These are phyloP conservation scores for Marasmius oreades DNA, from an alignment of 1,284 basidiomycete genomes.

Conservation along the genomic window DNA sequence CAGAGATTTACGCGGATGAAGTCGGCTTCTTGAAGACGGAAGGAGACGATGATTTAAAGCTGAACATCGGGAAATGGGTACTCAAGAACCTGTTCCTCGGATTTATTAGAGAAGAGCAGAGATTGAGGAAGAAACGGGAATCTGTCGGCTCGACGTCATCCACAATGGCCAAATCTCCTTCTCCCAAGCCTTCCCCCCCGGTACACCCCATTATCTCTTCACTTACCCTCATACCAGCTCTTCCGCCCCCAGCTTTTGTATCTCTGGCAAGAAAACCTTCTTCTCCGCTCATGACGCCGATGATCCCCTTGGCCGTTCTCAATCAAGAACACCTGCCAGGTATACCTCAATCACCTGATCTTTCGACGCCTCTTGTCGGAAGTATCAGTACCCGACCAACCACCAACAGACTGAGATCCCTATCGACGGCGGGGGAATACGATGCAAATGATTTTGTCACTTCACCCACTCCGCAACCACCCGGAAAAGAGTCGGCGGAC, in stretches of 20 bases:
- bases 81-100: constrained; percentile 69
- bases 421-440: constrained; percentile 16
- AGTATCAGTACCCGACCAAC: neutral
- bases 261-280: constrained; percentile 30
- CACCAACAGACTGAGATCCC: constrained; percentile 17
- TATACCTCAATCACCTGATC: constrained; percentile 29
- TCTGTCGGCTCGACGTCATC: neutral
- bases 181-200: neutral
- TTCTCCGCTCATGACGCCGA: constrained; percentile 52
- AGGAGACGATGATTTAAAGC: constrained; percentile 72
- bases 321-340: constrained; percentile 27
- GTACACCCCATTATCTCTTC: constrained; percentile 43
- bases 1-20: constrained; percentile 94
- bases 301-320: constrained; percentile 47
- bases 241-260: constrained; percentile 45
- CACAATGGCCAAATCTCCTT: neutral
- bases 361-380: constrained; percentile 24
- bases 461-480: neutral
- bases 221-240: constrained; percentile 61
- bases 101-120: constrained; percentile 66
- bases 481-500: constrained; percentile 29
- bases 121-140: constrained; percentile 19
- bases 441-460: constrained; percentile 22
- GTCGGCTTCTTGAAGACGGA: constrained; percentile 60
- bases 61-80: constrained; percentile 81